These are phyloP conservation scores for Rhypophila decipiens DNA, from an alignment of 495 filamentous ascomycete genomes.

Conservation along the genomic window DNA sequence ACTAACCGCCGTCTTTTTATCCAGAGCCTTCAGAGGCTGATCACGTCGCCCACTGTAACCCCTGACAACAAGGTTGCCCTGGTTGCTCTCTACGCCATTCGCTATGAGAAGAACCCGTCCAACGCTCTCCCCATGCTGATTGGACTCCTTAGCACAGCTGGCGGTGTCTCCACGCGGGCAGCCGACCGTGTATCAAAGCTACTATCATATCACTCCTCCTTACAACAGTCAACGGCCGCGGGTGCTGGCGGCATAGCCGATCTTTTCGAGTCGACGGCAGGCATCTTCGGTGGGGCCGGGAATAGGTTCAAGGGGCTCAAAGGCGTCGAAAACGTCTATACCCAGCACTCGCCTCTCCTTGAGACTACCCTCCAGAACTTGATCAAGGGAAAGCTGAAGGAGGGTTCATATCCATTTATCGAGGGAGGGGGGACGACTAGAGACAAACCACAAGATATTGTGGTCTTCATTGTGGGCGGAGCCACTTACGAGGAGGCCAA, in stretches of 20 bases:
- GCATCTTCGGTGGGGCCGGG: constrained; percentile 83
- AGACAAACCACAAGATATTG: constrained; percentile 94
- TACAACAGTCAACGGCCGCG: constrained; percentile 64
- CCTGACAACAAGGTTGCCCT: constrained; percentile 76
- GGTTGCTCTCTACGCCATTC: constrained; percentile 85
- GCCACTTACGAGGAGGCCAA: constrained; percentile 95
- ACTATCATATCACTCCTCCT: constrained; percentile 72
- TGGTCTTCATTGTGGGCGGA: constrained; percentile 90
- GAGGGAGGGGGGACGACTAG: constrained; percentile 76
- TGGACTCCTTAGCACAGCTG: constrained; percentile 74
- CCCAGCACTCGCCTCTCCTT: constrained; percentile 86
- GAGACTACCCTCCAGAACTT: constrained; percentile 85
- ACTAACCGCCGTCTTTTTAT: background rate
- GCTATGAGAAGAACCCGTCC: constrained; percentile 79
- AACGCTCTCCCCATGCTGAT: constrained; percentile 75
- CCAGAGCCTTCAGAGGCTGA: constrained; percentile 77
- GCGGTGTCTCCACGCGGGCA: constrained; percentile 62
- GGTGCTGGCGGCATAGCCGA: constrained; percentile 62
- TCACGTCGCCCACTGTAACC: constrained; percentile 67
- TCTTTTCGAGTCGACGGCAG: constrained; percentile 72
- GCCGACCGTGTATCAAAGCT: constrained; percentile 71
- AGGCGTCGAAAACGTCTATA: constrained; percentile 97
- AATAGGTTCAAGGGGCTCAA: constrained; percentile 91
- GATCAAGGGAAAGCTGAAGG: constrained; percentile 80
- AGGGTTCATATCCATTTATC: constrained; percentile 84